Base-by-base conservation (phyloP, 2,329 filamentous ascomycete genomes). In the Verticillium dahliae region DNA sequence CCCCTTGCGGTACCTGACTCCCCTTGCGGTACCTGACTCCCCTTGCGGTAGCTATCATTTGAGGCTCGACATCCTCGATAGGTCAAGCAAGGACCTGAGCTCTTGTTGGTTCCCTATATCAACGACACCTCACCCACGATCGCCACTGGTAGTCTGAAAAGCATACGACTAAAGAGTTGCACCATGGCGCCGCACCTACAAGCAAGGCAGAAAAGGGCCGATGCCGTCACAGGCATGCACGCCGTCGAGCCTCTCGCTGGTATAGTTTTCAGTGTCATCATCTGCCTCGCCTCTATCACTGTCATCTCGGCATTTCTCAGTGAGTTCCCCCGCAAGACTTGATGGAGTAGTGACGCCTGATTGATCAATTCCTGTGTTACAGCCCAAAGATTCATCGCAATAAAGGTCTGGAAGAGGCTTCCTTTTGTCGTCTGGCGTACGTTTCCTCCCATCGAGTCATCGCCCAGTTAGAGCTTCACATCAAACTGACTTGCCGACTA, bases 371-470 rank as follows among this genome's bases (percentile, higher is more conserved):
- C 7, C 39, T 15, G 39, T 31, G n/a, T 11, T 33, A 62, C 57
- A 79, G 77, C 72, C 15, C 74, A 78, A 57, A 72, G 76, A 63
- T 66, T 71, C 11, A 65, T 72, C 22, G 72, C 68, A 10, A 71
- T 80, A 52, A 76, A 69, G 62, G 63, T 66, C 6, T 81, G 78
- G 78, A 67, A 65, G 38, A 74, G 72, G 60, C 64, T 81, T 37
- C 78, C 79, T 1, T 70, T 76, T 38, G 73, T 78, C 18, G 70
- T 76, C 7, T 80, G 78, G 77, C 64, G 79, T 80, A 70, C 66
- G 77, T 74, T 34, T 35, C 22, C 18, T 15, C 1, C 31, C 6
- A 2, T n/a, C 31, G 13, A 56, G 6, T 50, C 15, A 57, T 59
- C 7, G 59, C 10, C 10, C 7, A 13, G n/a, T 31, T 4, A 31